Evolutionary conservation across 768 basidiomycete species (phyloP).

Genomic region (Phaeotremella skinneri): DNA sequence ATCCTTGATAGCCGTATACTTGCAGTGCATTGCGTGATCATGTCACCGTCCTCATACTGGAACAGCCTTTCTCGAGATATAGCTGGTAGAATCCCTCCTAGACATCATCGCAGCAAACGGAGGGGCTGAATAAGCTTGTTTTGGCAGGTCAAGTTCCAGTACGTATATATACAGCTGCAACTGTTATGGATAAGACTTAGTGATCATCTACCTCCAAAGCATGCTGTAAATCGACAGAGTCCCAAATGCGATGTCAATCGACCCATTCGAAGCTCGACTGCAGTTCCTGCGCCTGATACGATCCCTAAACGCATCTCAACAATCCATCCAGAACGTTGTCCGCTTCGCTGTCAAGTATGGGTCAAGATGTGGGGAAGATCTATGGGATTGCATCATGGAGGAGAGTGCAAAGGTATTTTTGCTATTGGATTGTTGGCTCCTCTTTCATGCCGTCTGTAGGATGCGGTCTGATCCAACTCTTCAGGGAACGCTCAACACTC

Average conservation of each 20-base stretch:
- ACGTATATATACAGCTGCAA: too few relatives aligned
- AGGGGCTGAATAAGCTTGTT: too few relatives aligned
- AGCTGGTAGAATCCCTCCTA: too few relatives aligned
- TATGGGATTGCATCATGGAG: constrained; percentile 90
- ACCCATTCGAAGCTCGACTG: constrained; percentile 58
- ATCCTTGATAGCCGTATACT: too few relatives aligned
- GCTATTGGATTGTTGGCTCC: neutral
- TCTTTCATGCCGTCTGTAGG: neutral
- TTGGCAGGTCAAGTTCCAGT: too few relatives aligned
- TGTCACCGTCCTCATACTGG: too few relatives aligned
- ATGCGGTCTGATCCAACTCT: neutral
- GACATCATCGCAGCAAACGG: too few relatives aligned
- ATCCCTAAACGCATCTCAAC: constrained; percentile 74
- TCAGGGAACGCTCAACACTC: constrained; percentile 77
- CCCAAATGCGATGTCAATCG: constrained; percentile 45
- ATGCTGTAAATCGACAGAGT: neutral
- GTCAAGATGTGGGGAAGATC: constrained; percentile 77
- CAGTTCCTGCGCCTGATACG: constrained; percentile 66
- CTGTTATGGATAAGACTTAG: too few relatives aligned
- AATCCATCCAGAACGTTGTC: constrained; percentile 84
- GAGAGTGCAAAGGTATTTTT: constrained; percentile 75
- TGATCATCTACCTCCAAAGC: neutral
- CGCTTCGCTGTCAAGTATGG: constrained; percentile 81
- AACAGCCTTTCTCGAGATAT: too few relatives aligned
- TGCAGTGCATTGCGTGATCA: too few relatives aligned